Evolutionary conservation across 306 rosid species (phyloP), one percentile per base, ranked within the genome.

Genomic region (Prinsepia uniflora): DNA sequence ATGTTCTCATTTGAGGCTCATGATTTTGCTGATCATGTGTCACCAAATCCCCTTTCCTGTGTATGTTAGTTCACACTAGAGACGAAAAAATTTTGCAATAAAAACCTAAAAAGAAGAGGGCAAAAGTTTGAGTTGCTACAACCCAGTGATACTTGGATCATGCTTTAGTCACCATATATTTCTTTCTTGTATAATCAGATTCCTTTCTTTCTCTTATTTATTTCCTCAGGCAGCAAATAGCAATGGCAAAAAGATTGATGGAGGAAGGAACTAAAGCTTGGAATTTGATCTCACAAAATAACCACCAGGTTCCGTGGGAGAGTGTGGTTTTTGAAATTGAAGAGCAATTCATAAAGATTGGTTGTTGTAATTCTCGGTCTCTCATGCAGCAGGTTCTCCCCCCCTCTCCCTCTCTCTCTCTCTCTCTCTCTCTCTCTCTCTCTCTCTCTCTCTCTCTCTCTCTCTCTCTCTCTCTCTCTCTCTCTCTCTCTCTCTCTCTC

Each of bases 231-330:
- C 83, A 81, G 79, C 97, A 94, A 83, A 89, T 94, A 68, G 61
- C 82, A 72, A 79, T 89, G 78, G 78, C 92, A 57, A 94, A 86
- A 80, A 74, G 78, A 76, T 78, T 94, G 80, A 76, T 90, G 34
- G 92, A 84, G 75, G 95, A 89, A 66, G 98, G 98, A 81, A 89
- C 78, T 48, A 84, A 83, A 77, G 88, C 80, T 73, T 94, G 98
- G 98, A 89, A 83, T 70, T 79, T 60, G 30, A 78, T 94, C 75
- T 84, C 97, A 60, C 96, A 80, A 79, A 87, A 84, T 71, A 87
- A 82, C 72, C 52, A 79, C 58, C 82, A 75, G 65, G 82, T 89
- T 84, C 90, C 36, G 45, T 94, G 98, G 98, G 90, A 81, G 79
- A 83, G 75, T 52, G 85, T 81, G 40, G 82, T 79, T 45, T 89